phyloP scores from a whole-genome alignment of 2,329 filamentous ascomycete species.

The Epicoccum sorghinum region DNA sequence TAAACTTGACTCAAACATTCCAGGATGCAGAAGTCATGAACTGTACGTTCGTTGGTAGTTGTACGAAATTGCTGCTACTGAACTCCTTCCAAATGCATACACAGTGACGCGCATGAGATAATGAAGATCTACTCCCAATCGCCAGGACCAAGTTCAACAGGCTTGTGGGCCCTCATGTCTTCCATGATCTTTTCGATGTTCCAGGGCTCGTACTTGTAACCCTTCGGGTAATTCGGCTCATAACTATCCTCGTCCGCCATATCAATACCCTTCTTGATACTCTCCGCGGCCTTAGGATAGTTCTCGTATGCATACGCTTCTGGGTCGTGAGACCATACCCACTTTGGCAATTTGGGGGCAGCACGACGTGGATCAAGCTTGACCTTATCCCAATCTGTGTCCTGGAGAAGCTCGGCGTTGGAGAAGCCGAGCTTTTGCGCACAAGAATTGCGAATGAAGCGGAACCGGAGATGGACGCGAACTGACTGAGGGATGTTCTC shows the following conservation, averaged over 20 bases:
- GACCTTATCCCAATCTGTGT: slow-evolving; percentile 57
- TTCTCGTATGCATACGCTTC: slow-evolving; percentile 54
- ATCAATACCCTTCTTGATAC: slow-evolving; percentile 49
- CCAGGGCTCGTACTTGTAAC: slow-evolving; percentile 51
- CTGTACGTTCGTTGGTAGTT: not conserved
- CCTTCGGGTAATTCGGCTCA: slow-evolving; percentile 53
- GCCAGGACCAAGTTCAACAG: slow-evolving; percentile 42
- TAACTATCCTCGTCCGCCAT: slow-evolving; percentile 52
- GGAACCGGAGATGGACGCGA: slow-evolving; percentile 50
- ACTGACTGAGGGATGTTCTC: slow-evolving; percentile 48
- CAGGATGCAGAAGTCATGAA: no score
- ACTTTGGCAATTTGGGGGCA: slow-evolving; percentile 53
- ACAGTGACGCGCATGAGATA: no score
- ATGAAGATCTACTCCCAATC: slow-evolving; percentile 40
- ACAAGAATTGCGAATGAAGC: slow-evolving; percentile 56
- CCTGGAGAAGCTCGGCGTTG: slow-evolving; percentile 55
- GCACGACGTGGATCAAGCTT: slow-evolving; percentile 53
- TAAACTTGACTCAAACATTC: not conserved
- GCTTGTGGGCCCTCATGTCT: slow-evolving; percentile 45
- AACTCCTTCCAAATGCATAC: not conserved
- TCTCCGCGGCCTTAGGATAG: slow-evolving; percentile 50
- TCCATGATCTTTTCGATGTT: slow-evolving; percentile 52
- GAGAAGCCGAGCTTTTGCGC: slow-evolving; percentile 57
- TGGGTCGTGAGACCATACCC: slow-evolving; percentile 55
- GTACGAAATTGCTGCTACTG: not conserved